Evolutionary conservation across 2,329 filamentous ascomycete genomes (phyloP).

Genomic region (Alternaria alternata): DNA sequence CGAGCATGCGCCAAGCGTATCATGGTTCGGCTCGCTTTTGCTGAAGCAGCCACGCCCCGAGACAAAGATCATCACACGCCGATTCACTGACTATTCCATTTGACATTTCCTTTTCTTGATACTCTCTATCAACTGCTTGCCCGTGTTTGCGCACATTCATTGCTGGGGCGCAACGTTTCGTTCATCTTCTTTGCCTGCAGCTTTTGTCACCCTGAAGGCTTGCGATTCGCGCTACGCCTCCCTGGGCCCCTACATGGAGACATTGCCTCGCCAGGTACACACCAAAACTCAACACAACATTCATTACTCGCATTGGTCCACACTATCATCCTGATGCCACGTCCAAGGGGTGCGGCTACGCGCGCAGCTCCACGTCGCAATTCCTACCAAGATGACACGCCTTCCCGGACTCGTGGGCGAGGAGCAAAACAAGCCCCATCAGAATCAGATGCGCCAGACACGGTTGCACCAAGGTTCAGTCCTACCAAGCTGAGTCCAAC

Average conservation of each 20-base stretch:
- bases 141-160: constrained; percentile 21
- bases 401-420: constrained; percentile 45
- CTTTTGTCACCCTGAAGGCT: constrained; percentile 43
- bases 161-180: constrained; percentile 26
- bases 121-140: constrained; percentile 18
- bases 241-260: constrained; percentile 38
- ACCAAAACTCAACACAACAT: constrained; percentile 15
- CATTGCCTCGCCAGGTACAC: constrained; percentile 26
- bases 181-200: constrained; percentile 34
- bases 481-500: constrained; percentile 37
- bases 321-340: constrained; percentile 32
- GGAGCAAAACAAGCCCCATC: constrained; percentile 40
- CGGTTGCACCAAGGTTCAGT: constrained; percentile 35
- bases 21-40: constrained; percentile 37
- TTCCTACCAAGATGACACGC: constrained; percentile 43
- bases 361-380: constrained; percentile 43
- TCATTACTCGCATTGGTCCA: constrained; percentile 8
- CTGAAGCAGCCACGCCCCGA: constrained; percentile 44
- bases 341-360: constrained; percentile 34
- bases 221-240: constrained; percentile 47
- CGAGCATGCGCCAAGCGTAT: constrained; percentile 30
- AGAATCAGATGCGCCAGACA: constrained; percentile 39
- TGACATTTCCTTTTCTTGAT: constrained; percentile 27
- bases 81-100: constrained; percentile 30
- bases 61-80: constrained; percentile 49